Evolutionary conservation across 371 early-diverging fungal genomes (phyloP), one percentile per base, ranked within the genome.

Genomic region (Funneliformis caledonium): DNA sequence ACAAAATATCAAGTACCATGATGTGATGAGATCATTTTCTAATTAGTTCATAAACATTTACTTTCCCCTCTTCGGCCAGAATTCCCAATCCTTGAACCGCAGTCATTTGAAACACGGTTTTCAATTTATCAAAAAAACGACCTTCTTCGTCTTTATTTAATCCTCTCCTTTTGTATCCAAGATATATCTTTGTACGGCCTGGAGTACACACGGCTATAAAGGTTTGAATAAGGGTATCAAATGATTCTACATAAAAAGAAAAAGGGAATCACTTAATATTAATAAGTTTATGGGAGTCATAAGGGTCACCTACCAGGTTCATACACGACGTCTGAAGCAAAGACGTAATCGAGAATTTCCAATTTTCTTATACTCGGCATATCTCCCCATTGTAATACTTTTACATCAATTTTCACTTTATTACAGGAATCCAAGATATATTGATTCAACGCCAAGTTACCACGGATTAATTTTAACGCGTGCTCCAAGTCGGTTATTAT

Each of bases 271-370:
- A 74, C 2, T 9, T 19, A 62, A 43, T 14, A 61, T 42, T 37
- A 52, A 33, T 3, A 22, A 45, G 43, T 22, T 31, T 6, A 8
- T 0, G 0, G 50, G 12, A 45, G 12, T 16, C 45, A 78, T 48
- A 67, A 61, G 2, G n/a, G 26, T 79, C 16, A 12, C 37, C 84
- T 86, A 26, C 85, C 85, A 0, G 87, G 81, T 60, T 91, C 90
- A 69, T 91, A 91, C 10, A 91, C 82, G 3, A 91, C 89, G 82
- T 91, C 91, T 0, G 91, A 91, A 6, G 91, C 91, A 33, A 91
- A 76, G 8, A 91, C 86, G n/a, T 88, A 62, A 80, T 91, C 90
- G 3, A 88, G 83, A 52, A 81, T 83, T 42, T 84, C 86, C 7
- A 86, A 81, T 2, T 75, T 79, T 0, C 72, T 78, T 10, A 83